These are phyloP conservation scores for Talaromyces sp. DNA, from an alignment of 2,329 filamentous ascomycete genomes.

Conservation along the genomic window DNA sequence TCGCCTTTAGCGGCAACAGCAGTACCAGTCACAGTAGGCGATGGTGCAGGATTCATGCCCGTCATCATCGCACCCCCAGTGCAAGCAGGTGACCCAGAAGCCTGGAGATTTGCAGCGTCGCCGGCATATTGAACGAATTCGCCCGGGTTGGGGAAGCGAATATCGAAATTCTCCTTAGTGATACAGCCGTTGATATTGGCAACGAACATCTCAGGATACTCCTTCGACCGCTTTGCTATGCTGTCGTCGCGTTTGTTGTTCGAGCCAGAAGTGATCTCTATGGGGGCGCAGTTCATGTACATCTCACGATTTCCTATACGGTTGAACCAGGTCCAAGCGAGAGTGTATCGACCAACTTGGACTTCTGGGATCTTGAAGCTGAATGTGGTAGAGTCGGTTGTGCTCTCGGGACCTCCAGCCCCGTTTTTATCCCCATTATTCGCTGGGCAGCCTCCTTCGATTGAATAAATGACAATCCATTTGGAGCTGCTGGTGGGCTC, in stretches of 20 bases:
- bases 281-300: slow-evolving; percentile 92
- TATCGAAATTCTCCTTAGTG: slow-evolving; percentile 52
- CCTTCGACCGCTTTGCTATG: slow-evolving; percentile 28
- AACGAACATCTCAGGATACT: slow-evolving; percentile 69
- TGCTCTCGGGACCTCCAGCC: slow-evolving; percentile 40
- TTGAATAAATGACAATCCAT: slow-evolving; percentile 88
- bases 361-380: slow-evolving; percentile 69
- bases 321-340: slow-evolving; percentile 96
- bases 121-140: slow-evolving; percentile 50
- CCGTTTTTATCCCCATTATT: slow-evolving; percentile 54
- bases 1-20: slow-evolving; percentile 16
- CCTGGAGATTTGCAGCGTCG: slow-evolving; percentile 31
- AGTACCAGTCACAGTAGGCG: slow-evolving; percentile 17
- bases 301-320: slow-evolving; percentile 88
- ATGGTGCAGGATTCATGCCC: slow-evolving; percentile 11
- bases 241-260: slow-evolving; percentile 40
- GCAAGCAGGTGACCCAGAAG: slow-evolving; percentile 25
- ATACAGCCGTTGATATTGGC: slow-evolving; percentile 65
- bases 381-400: slow-evolving; percentile 53
- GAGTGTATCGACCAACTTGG: slow-evolving; percentile 68
- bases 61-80: slow-evolving; percentile 20
- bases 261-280: slow-evolving; percentile 50
- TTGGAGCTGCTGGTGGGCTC: slow-evolving; percentile 60
- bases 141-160: slow-evolving; percentile 67
- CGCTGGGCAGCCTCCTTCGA: slow-evolving; percentile 75